Evolutionary conservation across 108 stramenopile genomes (phyloP).

Genomic region (Pseudonitzschia delicatissima): DNA sequence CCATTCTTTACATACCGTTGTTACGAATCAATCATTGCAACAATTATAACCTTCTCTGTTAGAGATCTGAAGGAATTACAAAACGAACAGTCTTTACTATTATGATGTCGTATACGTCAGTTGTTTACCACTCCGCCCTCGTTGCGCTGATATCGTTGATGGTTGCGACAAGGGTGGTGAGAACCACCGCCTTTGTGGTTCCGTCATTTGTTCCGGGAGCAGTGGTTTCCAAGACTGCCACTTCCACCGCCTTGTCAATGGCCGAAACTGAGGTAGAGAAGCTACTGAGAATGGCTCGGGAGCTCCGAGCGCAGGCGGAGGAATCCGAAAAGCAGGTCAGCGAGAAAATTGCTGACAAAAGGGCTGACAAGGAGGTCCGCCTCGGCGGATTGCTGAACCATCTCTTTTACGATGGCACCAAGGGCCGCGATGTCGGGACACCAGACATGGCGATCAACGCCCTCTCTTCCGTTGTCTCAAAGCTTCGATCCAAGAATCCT

Average conservation of each 20-base stretch:
- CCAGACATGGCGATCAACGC: background rate
- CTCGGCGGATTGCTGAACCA: constrained; percentile 8
- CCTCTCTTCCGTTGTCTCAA: constrained; percentile 1
- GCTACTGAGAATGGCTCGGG: constrained; percentile 8
- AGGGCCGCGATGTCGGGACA: background rate
- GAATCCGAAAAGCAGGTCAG: constrained; percentile 17
- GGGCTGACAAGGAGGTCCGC: constrained; percentile 2
- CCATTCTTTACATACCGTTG: background rate
- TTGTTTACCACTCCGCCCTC: background rate
- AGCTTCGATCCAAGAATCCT: constrained; percentile 6
- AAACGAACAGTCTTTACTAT: background rate
- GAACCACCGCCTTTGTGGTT: background rate
- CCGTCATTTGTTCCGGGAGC: background rate
- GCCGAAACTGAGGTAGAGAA: constrained; percentile 21
- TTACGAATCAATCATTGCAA: background rate
- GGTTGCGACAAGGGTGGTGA: background rate
- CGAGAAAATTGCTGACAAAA: constrained; percentile 11
- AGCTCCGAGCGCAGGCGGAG: constrained; percentile 12
- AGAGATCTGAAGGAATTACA: background rate
- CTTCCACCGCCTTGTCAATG: background rate
- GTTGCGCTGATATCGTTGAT: background rate
- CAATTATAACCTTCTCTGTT: background rate
- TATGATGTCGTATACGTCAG: background rate
- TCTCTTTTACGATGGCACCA: constrained; percentile 1
- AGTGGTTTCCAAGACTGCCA: background rate